Evolutionary conservation across 805 yeast species (phyloP).

Genomic region (Cyberlindnera bimundalis): DNA sequence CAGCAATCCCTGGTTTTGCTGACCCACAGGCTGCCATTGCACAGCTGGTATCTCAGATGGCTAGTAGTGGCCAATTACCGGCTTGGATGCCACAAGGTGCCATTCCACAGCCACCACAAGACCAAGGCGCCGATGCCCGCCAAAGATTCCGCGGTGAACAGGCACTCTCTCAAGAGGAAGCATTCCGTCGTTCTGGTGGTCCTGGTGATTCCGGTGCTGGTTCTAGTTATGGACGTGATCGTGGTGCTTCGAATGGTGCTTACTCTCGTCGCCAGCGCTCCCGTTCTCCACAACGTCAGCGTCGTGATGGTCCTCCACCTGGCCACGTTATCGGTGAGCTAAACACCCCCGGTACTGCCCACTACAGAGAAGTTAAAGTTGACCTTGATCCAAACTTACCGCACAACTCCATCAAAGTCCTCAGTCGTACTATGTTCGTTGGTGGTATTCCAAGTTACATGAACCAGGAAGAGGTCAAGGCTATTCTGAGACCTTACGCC

Average conservation of each 20-base stretch:
- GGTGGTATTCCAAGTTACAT: constrained; percentile 89
- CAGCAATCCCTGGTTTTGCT: constrained; percentile 17
- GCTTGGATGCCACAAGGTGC: constrained; percentile 21
- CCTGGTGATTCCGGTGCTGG: constrained; percentile 15
- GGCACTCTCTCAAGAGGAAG: constrained; percentile 26
- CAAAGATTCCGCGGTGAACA: constrained; percentile 14
- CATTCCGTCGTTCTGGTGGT: constrained; percentile 26
- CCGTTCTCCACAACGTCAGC: constrained; percentile 29
- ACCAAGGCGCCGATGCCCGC: constrained; percentile 9
- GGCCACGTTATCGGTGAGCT: constrained; percentile 50
- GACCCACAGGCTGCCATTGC: constrained; percentile 41
- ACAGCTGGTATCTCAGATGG: constrained; percentile 30
- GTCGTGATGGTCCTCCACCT: constrained; percentile 23
- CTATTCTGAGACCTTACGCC: constrained; percentile 76
- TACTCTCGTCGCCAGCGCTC: constrained; percentile 26
- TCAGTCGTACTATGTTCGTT: constrained; percentile 85
- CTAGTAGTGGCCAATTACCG: constrained; percentile 24
- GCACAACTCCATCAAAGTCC: constrained; percentile 74
- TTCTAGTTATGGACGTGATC: constrained; percentile 15
- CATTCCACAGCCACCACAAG: constrained; percentile 9
- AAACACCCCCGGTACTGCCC: constrained; percentile 69
- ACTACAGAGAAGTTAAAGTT: constrained; percentile 72
- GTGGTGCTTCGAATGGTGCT: constrained; percentile 15
- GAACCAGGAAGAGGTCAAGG: constrained; percentile 70
- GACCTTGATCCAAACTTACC: constrained; percentile 70